Evolutionary conservation across 805 yeast species (phyloP).

Genomic region (Saccharomycopsis oosterbeekiorum): DNA sequence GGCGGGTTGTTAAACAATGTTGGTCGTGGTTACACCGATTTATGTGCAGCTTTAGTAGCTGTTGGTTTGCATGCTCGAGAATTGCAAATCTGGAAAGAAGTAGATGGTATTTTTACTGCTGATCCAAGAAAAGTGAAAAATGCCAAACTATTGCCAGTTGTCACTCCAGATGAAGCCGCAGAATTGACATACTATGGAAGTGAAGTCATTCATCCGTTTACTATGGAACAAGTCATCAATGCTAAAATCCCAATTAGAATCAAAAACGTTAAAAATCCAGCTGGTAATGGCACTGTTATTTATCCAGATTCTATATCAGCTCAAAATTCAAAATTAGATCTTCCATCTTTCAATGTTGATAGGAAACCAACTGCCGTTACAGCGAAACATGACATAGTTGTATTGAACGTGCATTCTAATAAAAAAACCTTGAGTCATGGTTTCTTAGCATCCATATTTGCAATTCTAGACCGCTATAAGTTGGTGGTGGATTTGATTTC

Average conservation of each 20-base stretch:
- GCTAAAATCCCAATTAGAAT: slow-evolving; percentile 95
- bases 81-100: slow-evolving; percentile 97
- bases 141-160: slow-evolving; percentile 76
- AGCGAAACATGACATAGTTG: slow-evolving; percentile 85
- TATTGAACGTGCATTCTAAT: slow-evolving; percentile 87
- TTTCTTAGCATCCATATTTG: slow-evolving; percentile 82
- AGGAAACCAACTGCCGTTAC: slow-evolving; percentile 93
- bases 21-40: slow-evolving; percentile 95
- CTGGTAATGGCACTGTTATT: slow-evolving; percentile 87
- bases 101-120: slow-evolving; percentile 97
- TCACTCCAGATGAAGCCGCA: slow-evolving; percentile 98
- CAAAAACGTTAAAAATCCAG: slow-evolving; percentile 89
- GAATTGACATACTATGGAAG: slow-evolving; percentile 96
- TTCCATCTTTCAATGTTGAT: slow-evolving; percentile 45
- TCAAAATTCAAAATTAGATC: slow-evolving; percentile 95
- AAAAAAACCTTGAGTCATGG: slow-evolving; percentile 91
- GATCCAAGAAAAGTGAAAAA: slow-evolving; percentile 92
- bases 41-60: slow-evolving; percentile 94
- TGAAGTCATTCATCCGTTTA: slow-evolving; percentile 97
- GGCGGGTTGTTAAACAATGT: slow-evolving; percentile 89
- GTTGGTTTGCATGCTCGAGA: slow-evolving; percentile 91
- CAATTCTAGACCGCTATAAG: slow-evolving; percentile 71
- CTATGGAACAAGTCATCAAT: slow-evolving; percentile 97
- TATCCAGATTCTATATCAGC: slow-evolving; percentile 84
- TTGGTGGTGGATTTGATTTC: slow-evolving; percentile 92